These are phyloP conservation scores for Fusarium citri DNA, from an alignment of 2,329 filamentous ascomycete species.

Conservation along the genomic window DNA sequence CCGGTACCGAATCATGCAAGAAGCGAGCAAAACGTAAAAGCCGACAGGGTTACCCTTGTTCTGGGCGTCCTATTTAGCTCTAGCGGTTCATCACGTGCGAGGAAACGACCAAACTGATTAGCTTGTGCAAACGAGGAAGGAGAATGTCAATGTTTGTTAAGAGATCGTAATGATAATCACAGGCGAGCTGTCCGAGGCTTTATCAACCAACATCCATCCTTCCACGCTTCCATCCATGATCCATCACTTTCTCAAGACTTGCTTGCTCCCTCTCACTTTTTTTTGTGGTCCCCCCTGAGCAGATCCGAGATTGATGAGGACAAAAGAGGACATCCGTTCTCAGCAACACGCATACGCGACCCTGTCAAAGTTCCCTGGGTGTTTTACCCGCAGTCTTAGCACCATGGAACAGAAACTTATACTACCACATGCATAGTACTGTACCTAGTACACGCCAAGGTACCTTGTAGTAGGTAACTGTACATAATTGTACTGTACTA, in stretches of 20 bases:
- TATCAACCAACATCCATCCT: conserved; percentile 5
- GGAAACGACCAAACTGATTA: conserved; percentile 25
- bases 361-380: conserved; percentile 17
- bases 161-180: conserved; percentile 6
- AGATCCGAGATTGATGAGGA: conserved; percentile 32
- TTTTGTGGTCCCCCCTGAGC: conserved; percentile 37
- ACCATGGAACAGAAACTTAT: neutral
- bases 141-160: conserved; percentile 2
- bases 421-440: neutral
- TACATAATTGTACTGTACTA: conserved; percentile 2
- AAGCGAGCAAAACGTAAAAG: conserved; percentile 39
- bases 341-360: conserved; percentile 26
- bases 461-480: neutral
- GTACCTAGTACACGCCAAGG: neutral
- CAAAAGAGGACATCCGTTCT: conserved; percentile 13
- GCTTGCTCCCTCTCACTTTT: neutral
- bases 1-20: conserved; percentile 36
- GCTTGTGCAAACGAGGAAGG: conserved; percentile 35
- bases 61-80: conserved; percentile 5
- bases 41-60: conserved; percentile 29
- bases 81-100: conserved; percentile 40
- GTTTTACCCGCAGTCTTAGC: conserved; percentile 17
- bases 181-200: conserved; percentile 7
- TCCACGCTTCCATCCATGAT: neutral
- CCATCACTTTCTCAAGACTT: neutral